Base-by-base conservation (phyloP, 2,329 filamentous ascomycete genomes). In the Aspergillus spinulosporus region DNA sequence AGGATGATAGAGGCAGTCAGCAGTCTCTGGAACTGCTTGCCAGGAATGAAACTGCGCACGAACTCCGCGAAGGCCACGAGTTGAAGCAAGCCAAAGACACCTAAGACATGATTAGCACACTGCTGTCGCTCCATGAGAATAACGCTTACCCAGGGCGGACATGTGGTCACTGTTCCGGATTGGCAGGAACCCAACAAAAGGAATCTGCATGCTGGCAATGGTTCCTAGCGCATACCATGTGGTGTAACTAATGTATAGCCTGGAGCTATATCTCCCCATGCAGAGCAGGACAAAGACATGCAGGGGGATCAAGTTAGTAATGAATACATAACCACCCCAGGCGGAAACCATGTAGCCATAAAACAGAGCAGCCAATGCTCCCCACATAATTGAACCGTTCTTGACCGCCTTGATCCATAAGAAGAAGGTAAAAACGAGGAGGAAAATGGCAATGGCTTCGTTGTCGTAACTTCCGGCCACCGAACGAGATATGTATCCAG, bases 281-380 rank as follows among this genome's bases (percentile, higher is more conserved):
- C 89, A 90, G 69, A 99, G 88, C 64, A 99, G 82, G 46, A 96
- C 91, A 67, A 99, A 92, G 5, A 90, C 87, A 76, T 99, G 94
- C 64, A 99, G 84, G 37, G 94, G 94, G 58, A 99, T 86, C 76
- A 99, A 80, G 74, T 96, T 97, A 59, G 95, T 99, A 72, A 99
- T 99, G 84, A 99, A 99, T 69, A 96, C 94, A 75, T 99, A 99
- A 71, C 94, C 94, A 82, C 94, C 94, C 94, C 94, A 99, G 14
- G 95, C 96, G 48, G 93, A 94, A 62, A 99, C 94, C 94, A 99
- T 99, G 85, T 99, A 99, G 70, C 94, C 94, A 77, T 99, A 99
- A 79, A 95, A 97, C 54, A 99, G 82, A 43, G 94, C 94, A 66
- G 92, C 94, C 61, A 97, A 81, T 37, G 90, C 92, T 66, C 92